These are phyloP conservation scores for Neurospora sp. DNA, from an alignment of 495 filamentous ascomycete genomes.

Conservation along the genomic window DNA sequence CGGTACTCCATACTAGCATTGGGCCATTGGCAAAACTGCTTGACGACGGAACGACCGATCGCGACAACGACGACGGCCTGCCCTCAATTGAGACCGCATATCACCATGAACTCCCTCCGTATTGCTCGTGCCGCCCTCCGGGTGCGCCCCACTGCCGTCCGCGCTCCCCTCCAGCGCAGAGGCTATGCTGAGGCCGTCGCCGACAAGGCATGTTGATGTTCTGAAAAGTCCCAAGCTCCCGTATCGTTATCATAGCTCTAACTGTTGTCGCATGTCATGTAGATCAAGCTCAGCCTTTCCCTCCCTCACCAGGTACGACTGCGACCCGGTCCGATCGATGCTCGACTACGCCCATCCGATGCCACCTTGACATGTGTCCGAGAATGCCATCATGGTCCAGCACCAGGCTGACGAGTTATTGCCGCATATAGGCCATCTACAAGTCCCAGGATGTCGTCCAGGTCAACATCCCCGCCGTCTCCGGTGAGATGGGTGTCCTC, in stretches of 20 bases:
- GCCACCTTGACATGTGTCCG: not conserved
- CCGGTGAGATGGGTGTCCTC: slow-evolving; percentile 98
- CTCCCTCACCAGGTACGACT: slow-evolving; percentile 92
- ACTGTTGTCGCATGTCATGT: slow-evolving; percentile 22
- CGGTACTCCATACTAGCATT: slow-evolving; percentile 1
- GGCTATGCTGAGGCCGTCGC: slow-evolving; percentile 88
- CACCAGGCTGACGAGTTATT: slow-evolving; percentile 32
- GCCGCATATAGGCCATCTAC: slow-evolving; percentile 42
- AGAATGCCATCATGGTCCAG: not conserved
- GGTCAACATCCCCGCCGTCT: slow-evolving; percentile 97
- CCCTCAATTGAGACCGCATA: slow-evolving; percentile 41
- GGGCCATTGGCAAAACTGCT: slow-evolving; percentile 28
- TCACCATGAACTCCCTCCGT: slow-evolving; percentile 83
- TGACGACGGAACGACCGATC: slow-evolving; percentile 16
- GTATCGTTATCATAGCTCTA: slow-evolving; percentile 7
- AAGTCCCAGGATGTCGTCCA: slow-evolving; percentile 68
- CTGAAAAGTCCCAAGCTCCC: slow-evolving; percentile 6
- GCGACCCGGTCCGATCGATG: slow-evolving; percentile 4
- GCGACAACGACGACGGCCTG: slow-evolving; percentile 24
- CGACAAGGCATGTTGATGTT: slow-evolving; percentile 47
- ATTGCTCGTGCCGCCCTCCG: slow-evolving; percentile 79
- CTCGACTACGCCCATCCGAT: not conserved
- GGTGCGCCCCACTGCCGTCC: slow-evolving; percentile 59
- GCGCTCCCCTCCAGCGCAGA: slow-evolving; percentile 66
- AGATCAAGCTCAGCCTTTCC: slow-evolving; percentile 95